phyloP scores from a whole-genome alignment of 2,329 filamentous ascomycete genomes.

The Basipetospora chlamydospora region DNA sequence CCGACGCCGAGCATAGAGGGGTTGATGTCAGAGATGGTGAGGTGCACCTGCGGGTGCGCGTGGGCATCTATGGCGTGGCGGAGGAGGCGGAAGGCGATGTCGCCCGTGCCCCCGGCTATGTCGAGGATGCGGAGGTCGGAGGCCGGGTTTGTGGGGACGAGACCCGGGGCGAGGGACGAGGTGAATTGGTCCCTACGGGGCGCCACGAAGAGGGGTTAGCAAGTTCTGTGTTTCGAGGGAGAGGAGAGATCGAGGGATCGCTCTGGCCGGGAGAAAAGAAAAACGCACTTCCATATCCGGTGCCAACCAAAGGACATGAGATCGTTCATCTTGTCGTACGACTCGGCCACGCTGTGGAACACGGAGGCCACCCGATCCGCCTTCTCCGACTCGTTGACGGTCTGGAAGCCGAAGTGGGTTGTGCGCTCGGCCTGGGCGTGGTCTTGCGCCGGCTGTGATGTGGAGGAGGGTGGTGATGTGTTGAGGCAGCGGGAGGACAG shows the following conservation, averaged over 20 bases:
- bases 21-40: constrained; percentile 95
- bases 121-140: constrained; percentile 66
- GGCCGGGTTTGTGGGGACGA: constrained; percentile 27
- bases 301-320: constrained; percentile 97
- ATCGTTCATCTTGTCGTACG: constrained; percentile 98
- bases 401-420: constrained; percentile 87
- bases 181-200: constrained; percentile 72
- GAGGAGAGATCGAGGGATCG: not conserved
- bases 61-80: constrained; percentile 75
- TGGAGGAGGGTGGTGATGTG: constrained; percentile 10
- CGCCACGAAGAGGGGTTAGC: not conserved
- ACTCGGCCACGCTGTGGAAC: constrained; percentile 87
- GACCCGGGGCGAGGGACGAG: constrained; percentile 73
- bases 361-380: constrained; percentile 59
- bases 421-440: constrained; percentile 38
- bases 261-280: not conserved
- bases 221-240: not conserved
- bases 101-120: constrained; percentile 90
- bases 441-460: constrained; percentile 13
- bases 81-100: constrained; percentile 94
- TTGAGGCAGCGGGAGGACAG: constrained; percentile 6
- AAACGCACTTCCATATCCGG: constrained; percentile 68
- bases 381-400: constrained; percentile 69
- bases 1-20: constrained; percentile 86
- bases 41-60: constrained; percentile 60